These are phyloP conservation scores for Ustilago bromivora DNA, from an alignment of 1,284 basidiomycete species.

Conservation along the genomic window DNA sequence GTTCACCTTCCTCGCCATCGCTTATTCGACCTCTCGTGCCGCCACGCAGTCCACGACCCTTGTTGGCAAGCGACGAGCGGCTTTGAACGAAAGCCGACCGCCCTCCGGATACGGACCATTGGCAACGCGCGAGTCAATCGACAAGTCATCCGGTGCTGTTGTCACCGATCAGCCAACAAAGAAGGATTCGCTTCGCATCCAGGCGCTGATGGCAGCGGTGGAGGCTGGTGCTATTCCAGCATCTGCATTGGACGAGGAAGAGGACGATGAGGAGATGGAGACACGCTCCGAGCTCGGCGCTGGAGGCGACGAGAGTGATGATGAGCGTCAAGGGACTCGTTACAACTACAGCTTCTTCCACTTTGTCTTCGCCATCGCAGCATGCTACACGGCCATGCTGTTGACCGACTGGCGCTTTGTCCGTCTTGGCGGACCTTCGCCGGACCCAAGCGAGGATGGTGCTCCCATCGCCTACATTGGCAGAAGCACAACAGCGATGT, in stretches of 20 bases:
- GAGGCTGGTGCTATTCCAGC: constrained; percentile 95
- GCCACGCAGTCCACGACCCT: constrained; percentile 93
- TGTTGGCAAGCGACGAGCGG: constrained; percentile 79
- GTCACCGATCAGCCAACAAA: constrained; percentile 83
- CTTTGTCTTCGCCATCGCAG: constrained; percentile 92
- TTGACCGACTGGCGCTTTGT: constrained; percentile 86
- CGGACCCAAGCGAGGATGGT: constrained; percentile 72
- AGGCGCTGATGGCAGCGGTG: constrained; percentile 93
- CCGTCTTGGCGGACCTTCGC: constrained; percentile 50
- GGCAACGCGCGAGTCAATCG: constrained; percentile 50
- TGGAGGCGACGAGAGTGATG: constrained; percentile 84
- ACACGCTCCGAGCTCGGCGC: constrained; percentile 73
- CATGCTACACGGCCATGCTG: constrained; percentile 99
- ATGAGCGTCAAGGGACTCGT: constrained; percentile 94
- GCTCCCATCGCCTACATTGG: constrained; percentile 89
- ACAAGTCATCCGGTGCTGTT: constrained; percentile 73
- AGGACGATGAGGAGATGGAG: constrained; percentile 79
- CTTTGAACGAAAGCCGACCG: constrained; percentile 69
- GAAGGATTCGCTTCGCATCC: constrained; percentile 89
- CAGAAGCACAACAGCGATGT: constrained; percentile 95
- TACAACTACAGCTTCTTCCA: constrained; percentile 99
- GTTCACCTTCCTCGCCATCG: constrained; percentile 97
- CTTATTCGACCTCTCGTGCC: constrained; percentile 94
- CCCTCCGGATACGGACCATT: constrained; percentile 63
- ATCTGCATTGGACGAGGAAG: constrained; percentile 84